Percentiles rank a stretch among this genome's conserved stretches.
Evolutionary conservation across 805 yeast genomes (phyloP).

Genomic region (Candida mattraensis): DNA sequence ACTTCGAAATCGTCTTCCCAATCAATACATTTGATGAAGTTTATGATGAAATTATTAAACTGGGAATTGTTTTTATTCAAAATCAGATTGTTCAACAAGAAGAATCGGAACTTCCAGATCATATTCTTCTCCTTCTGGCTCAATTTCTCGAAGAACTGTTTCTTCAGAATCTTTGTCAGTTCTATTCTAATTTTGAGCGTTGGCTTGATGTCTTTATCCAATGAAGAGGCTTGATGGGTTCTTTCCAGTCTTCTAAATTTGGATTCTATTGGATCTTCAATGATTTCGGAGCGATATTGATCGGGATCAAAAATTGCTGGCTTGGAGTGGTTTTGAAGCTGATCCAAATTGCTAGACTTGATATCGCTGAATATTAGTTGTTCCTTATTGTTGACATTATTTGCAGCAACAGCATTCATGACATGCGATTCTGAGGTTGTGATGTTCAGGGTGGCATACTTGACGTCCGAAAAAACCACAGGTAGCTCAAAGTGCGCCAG

Average conservation of each 20-base stretch:
- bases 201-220: slow-evolving; percentile 87
- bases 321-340: slow-evolving; percentile 8
- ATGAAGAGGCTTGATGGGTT: slow-evolving; percentile 69
- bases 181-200: slow-evolving; percentile 79
- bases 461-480: slow-evolving; percentile 63
- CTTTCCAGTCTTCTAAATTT: slow-evolving; percentile 85
- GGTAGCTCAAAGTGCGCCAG: slow-evolving; percentile 70
- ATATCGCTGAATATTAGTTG: slow-evolving; percentile 26
- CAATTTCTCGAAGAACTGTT: slow-evolving; percentile 81
- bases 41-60: slow-evolving; percentile 41
- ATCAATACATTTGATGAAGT: slow-evolving; percentile 82
- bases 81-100: slow-evolving; percentile 55
- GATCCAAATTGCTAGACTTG: slow-evolving; percentile 21
- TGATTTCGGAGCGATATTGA: slow-evolving; percentile 39
- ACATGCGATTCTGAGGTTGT: slow-evolving; percentile 28
- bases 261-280: slow-evolving; percentile 81
- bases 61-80: slow-evolving; percentile 34
- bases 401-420: slow-evolving; percentile 16
- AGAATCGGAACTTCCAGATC: slow-evolving; percentile 90
- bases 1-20: slow-evolving; percentile 86
- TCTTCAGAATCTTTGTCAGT: slow-evolving; percentile 62
- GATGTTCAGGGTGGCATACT: slow-evolving; percentile 36
- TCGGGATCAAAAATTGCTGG: slow-evolving; percentile 66
- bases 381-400: slow-evolving; percentile 20
- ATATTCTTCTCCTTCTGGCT: slow-evolving; percentile 81